Conservation (phyloP, 306 rosid species). For the Pyrus bretschneideri region DNA sequence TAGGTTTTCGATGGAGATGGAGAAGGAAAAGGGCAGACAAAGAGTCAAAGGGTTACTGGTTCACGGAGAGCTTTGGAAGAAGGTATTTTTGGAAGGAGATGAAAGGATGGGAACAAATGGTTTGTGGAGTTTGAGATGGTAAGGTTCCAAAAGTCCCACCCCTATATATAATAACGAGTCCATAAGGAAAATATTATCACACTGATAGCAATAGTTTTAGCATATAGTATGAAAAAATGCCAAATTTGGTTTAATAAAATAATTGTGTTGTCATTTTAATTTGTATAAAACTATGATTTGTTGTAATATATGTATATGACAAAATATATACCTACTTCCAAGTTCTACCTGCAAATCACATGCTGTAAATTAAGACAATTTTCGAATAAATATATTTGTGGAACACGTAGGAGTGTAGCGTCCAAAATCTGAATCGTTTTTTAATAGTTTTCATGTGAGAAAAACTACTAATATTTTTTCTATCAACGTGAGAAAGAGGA, state of each 20-base stretch:
- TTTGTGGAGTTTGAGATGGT: background rate
- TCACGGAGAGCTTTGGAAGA: background rate
- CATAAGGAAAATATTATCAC: background rate
- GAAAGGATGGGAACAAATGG: background rate
- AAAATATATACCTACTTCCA: background rate
- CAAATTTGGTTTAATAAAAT: background rate
- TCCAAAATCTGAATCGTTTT: background rate
- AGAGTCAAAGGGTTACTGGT: background rate
- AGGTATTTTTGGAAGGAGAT: background rate
- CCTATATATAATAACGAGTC: background rate
- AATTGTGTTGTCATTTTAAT: background rate
- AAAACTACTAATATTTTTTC: background rate
- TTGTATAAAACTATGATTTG: background rate
- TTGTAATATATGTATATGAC: background rate
- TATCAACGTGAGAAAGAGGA: too few relatives aligned
- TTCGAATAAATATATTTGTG: background rate
- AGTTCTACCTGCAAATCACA: background rate
- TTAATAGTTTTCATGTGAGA: background rate
- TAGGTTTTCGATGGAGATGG: constrained; percentile 26
- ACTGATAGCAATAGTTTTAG: background rate
- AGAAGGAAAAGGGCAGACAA: constrained; percentile 2
- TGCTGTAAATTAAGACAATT: background rate
- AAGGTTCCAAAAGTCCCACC: background rate
- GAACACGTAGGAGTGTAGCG: too few relatives aligned
- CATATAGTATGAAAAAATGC: background rate